These are phyloP conservation scores for Rachicladosporium sp. DNA, from an alignment of 2,329 filamentous ascomycete genomes.

Conservation along the genomic window DNA sequence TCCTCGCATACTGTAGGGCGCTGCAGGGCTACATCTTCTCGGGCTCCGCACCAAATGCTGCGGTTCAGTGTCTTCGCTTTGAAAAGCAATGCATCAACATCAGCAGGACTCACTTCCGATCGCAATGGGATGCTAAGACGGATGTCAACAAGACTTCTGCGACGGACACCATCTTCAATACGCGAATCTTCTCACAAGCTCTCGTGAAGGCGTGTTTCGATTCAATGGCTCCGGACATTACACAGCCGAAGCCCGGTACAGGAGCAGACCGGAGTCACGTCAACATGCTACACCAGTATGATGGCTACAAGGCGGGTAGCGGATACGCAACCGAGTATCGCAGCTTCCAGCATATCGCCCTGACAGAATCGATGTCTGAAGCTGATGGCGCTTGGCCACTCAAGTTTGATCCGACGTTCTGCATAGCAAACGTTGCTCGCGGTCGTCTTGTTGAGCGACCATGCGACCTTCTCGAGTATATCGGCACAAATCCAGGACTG, in stretches of 20 bases:
- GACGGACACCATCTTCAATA: neutral
- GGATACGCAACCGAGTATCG: neutral
- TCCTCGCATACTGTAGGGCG: slow-evolving; percentile 14
- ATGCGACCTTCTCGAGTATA: slow-evolving; percentile 8
- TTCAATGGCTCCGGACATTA: neutral
- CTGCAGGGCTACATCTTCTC: neutral
- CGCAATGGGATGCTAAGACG: too few relatives aligned
- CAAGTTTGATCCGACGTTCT: slow-evolving; percentile 14
- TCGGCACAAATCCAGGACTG: neutral
- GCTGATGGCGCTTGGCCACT: slow-evolving; percentile 11
- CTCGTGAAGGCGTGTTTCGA: neutral
- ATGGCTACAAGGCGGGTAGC: neutral
- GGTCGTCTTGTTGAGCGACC: slow-evolving; percentile 9
- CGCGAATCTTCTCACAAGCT: neutral
- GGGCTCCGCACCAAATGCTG: neutral
- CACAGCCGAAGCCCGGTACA: neutral
- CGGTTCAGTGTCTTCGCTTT: too few relatives aligned
- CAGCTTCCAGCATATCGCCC: neutral
- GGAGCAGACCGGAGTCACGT: neutral
- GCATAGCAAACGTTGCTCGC: slow-evolving; percentile 10
- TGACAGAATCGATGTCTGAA: slow-evolving; percentile 5
- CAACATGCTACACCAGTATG: neutral
- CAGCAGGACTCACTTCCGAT: too few relatives aligned
- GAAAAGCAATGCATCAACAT: too few relatives aligned
- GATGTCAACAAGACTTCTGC: too few relatives aligned